Percentiles rank a stretch among this genome's conserved stretches.
Conservation (phyloP, 192 early-diverging fungal genomes). For the Coemansia sp. region DNA sequence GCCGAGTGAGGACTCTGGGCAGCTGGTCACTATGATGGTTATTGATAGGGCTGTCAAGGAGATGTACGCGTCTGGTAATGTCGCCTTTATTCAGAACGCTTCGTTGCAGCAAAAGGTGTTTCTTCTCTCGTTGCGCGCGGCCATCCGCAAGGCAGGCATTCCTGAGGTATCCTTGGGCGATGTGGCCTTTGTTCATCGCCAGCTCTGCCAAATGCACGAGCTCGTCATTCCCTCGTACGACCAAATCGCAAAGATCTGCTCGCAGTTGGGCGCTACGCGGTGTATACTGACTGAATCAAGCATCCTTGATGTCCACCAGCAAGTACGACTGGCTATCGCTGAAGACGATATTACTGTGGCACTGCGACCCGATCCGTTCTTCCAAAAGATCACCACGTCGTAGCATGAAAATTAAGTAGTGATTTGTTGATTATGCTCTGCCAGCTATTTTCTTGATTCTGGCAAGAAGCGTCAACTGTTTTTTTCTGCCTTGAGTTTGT, state of each 20-base stretch:
- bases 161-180: constrained; percentile 77
- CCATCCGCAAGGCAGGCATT: constrained; percentile 67
- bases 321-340: constrained; percentile 70
- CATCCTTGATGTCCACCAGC: constrained; percentile 68
- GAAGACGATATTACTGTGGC: constrained; percentile 85
- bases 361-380: constrained; percentile 64
- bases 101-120: constrained; percentile 88
- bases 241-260: constrained; percentile 68
- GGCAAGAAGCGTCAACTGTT: constrained; percentile 1
- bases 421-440: not conserved
- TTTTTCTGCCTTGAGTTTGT: not conserved
- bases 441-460: not conserved
- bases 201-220: constrained; percentile 70
- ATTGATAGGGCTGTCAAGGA: constrained; percentile 85
- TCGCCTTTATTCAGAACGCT: constrained; percentile 72
- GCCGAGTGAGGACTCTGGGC: not conserved
- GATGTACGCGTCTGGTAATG: constrained; percentile 80
- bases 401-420: constrained; percentile 3
- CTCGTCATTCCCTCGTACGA: constrained; percentile 63
- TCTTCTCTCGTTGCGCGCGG: constrained; percentile 70
- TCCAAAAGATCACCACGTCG: constrained; percentile 58
- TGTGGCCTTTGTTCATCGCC: constrained; percentile 68
- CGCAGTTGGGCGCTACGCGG: constrained; percentile 64
- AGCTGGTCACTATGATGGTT: constrained; percentile 63
- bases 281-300: constrained; percentile 69